A percentile compares a stretch with the other conserved stretches of the same genome.
Conservation (phyloP, 1,139 yeast species). For the Eremothecium coryli region DNA sequence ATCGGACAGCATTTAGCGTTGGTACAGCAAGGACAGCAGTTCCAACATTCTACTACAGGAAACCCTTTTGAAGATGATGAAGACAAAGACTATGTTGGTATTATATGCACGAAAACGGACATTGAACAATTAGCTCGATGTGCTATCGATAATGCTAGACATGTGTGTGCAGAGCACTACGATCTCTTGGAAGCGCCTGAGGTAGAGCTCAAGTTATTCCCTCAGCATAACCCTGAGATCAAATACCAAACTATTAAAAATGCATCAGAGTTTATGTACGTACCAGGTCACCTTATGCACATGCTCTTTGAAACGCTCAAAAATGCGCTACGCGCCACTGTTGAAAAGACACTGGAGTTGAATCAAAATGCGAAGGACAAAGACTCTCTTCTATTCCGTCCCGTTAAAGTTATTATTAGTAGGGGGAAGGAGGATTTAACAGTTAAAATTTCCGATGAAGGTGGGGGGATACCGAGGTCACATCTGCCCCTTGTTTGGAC, state of each 20-base stretch:
- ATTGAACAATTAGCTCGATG: slow-evolving; percentile 72
- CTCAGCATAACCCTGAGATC: slow-evolving; percentile 6
- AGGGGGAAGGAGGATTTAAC: slow-evolving; percentile 89
- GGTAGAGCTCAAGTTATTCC: slow-evolving; percentile 55
- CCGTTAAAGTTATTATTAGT: slow-evolving; percentile 80
- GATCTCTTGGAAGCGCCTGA: slow-evolving; percentile 76
- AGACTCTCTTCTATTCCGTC: slow-evolving; percentile 66
- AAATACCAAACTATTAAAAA: slow-evolving; percentile 3
- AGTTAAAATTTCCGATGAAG: slow-evolving; percentile 87
- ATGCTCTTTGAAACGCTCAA: slow-evolving; percentile 81
- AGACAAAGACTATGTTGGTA: slow-evolving; percentile 59
- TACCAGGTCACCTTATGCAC: slow-evolving; percentile 82
- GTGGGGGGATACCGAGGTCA: slow-evolving; percentile 85
- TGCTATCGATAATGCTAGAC: slow-evolving; percentile 80
- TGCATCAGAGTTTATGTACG: slow-evolving; percentile 58
- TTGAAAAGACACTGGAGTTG: slow-evolving; percentile 47
- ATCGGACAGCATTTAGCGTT: slow-evolving; percentile 79
- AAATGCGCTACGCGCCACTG: slow-evolving; percentile 76
- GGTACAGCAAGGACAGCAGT: slow-evolving; percentile 7
- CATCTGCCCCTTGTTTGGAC: slow-evolving; percentile 87
- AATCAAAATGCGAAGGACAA: slow-evolving; percentile 41
- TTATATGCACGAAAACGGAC: slow-evolving; percentile 72
- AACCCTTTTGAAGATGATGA: too few species aligned
- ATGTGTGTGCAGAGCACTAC: slow-evolving; percentile 81
- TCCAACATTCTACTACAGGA: slow-evolving; percentile 41